Evolutionary conservation across 345 rosid genomes (phyloP).

Genomic region (Rubroshorea leprosula): DNA sequence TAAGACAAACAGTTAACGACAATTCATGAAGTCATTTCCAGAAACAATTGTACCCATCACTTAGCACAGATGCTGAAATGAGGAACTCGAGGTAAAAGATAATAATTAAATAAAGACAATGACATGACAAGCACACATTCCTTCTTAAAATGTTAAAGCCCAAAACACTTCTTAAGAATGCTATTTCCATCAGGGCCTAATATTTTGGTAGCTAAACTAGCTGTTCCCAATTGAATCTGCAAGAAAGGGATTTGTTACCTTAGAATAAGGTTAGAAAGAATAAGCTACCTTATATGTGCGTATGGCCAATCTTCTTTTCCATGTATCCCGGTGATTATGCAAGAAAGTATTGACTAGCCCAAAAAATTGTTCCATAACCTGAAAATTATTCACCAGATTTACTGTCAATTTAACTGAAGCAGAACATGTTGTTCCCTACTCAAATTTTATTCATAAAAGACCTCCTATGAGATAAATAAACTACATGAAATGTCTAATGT

Average conservation of each 20-base stretch:
- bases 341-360: slow-evolving; percentile 88
- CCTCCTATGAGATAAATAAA: neutral
- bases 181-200: too few relatives aligned
- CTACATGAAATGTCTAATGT: neutral
- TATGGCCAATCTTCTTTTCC: slow-evolving; percentile 83
- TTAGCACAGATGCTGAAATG: neutral
- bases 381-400: slow-evolving; percentile 23
- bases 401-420: neutral
- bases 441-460: neutral
- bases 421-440: neutral
- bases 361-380: slow-evolving; percentile 99
- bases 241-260: too few relatives aligned
- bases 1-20: neutral
- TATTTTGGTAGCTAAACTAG: neutral
- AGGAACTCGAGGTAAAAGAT: neutral
- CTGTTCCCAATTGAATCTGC: neutral
- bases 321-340: slow-evolving; percentile 71
- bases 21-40: neutral
- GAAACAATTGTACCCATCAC: neutral
- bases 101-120: too few relatives aligned
- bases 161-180: too few relatives aligned
- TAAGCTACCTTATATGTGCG: slow-evolving; percentile 84
- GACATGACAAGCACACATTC: neutral
- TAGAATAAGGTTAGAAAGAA: slow-evolving; percentile 9
- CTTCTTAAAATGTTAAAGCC: too few relatives aligned